Evolutionary conservation across 352 stramenopile genomes (phyloP).

Genomic region (Achlya hypogyna): DNA sequence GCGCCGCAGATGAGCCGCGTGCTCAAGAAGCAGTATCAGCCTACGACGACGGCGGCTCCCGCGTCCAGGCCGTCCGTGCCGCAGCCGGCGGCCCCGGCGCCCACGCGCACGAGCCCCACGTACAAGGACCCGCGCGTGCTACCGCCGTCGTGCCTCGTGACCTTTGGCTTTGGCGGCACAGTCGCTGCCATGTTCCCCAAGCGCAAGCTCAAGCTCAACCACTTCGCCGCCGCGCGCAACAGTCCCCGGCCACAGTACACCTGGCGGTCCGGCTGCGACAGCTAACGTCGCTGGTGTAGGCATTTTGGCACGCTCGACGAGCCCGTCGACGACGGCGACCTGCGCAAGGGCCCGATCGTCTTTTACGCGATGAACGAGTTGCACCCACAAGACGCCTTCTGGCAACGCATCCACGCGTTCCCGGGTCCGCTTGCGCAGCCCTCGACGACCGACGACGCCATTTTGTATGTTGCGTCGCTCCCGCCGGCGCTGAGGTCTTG

Average conservation of each 20-base stretch:
- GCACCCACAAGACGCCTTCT: slow-evolving; percentile 55
- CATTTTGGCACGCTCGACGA: slow-evolving; percentile 11
- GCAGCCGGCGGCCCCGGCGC: not conserved
- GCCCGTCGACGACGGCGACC: slow-evolving; percentile 35
- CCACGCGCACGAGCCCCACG: not conserved
- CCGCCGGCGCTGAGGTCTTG: not conserved
- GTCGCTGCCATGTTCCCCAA: slow-evolving; percentile 86
- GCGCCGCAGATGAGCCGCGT: slow-evolving; percentile 5
- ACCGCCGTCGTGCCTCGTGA: slow-evolving; percentile 58
- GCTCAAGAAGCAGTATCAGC: slow-evolving; percentile 7
- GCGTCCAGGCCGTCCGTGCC: not conserved
- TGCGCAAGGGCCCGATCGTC: slow-evolving; percentile 71
- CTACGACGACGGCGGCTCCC: not conserved
- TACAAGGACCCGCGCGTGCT: slow-evolving; percentile 77
- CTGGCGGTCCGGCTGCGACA: slow-evolving; percentile 29
- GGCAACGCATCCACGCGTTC: slow-evolving; percentile 64
- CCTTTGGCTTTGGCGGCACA: slow-evolving; percentile 83
- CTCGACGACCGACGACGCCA: slow-evolving; percentile 42
- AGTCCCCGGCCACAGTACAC: slow-evolving; percentile 39
- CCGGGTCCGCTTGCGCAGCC: slow-evolving; percentile 58
- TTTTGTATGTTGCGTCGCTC: slow-evolving; percentile 32
- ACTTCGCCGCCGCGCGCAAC: slow-evolving; percentile 44
- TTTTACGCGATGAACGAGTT: slow-evolving; percentile 76
- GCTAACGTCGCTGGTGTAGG: too few species aligned
- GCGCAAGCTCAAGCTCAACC: slow-evolving; percentile 70